Evolutionary conservation across 305 asterid genomes (phyloP), one percentile per base, ranked within the genome.

Genomic region (Fraxinus sp.): DNA sequence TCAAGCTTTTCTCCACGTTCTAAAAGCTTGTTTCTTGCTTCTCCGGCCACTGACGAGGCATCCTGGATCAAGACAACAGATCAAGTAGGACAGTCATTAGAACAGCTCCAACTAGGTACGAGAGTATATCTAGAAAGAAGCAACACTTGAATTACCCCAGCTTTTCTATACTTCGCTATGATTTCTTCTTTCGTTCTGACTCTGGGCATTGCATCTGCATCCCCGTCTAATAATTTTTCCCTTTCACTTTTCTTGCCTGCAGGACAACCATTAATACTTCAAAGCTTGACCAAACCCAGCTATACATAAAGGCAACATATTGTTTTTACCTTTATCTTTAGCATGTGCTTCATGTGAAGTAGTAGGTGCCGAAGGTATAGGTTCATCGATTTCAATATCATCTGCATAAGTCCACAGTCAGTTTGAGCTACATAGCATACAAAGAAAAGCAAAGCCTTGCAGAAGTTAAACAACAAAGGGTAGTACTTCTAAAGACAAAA

Each of bases 1-100:
- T 95, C 97, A 52, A 95, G 98, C 84, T 93, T 95, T 84, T 94
- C 94, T 88, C 92, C 97, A 84, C 99, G 99, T 86, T 95, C 97
- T 79, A 94, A 72, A 86, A 95, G 95, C 91, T 94, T 95, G 84
- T 91, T 83, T 90, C 91, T 95, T 84, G 97, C 97, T 92, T 92
- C 85, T 78, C 94, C 98, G 78, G 99, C 99, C 11, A 90, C 97
- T 68, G 99, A 92, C 3, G 95, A 83, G 77, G 94, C 95, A 86
- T 93, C 99, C 99, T 95, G 90, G 86, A 85, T 55, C 20, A 78
- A 76, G 41, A 78, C 78, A 59, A 70, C 14, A 78, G 74, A 85
- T 78, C 39, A 80, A 79, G 41, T 16, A 78, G 74, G 57, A 30
- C 26, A 35, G 32, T 2, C 44, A 5, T 74, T 83, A 73, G 81